Evolutionary conservation across 139 green algal genomes (phyloP).

Genomic region (Chlamydomonas sphaeroides): DNA sequence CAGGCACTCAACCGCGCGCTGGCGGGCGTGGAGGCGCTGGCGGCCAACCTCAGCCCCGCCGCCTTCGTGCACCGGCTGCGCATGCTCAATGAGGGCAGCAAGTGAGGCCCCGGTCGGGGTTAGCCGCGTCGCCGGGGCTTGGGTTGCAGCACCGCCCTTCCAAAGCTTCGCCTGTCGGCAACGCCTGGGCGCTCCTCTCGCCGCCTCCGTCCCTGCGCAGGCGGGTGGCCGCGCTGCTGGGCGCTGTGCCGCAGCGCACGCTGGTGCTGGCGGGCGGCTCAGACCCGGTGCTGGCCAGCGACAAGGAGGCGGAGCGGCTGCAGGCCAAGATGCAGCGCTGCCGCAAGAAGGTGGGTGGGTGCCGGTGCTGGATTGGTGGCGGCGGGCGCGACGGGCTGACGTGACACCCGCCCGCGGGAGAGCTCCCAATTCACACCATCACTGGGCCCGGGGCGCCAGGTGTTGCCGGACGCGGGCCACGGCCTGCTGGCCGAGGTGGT

Average conservation of each 20-base stretch:
- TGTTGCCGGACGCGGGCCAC: slow-evolving; percentile 40
- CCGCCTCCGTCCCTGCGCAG: slow-evolving; percentile 1
- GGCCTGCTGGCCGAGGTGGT: slow-evolving; percentile 33
- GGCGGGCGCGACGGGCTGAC: no score
- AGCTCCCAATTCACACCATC: not conserved
- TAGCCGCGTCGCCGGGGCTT: no score
- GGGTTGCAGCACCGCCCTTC: no score
- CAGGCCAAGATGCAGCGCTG: slow-evolving; percentile 58
- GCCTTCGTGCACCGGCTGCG: slow-evolving; percentile 77
- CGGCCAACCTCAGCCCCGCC: slow-evolving; percentile 69
- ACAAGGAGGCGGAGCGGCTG: slow-evolving; percentile 64
- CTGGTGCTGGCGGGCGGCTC: slow-evolving; percentile 66
- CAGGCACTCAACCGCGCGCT: not conserved
- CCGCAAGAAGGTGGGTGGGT: slow-evolving; percentile 34
- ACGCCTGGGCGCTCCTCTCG: no score
- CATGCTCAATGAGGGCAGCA: slow-evolving; percentile 72
- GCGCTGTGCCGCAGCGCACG: slow-evolving; percentile 68
- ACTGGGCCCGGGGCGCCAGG: no score
- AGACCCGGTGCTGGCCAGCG: slow-evolving; percentile 61
- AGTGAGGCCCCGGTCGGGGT: no score
- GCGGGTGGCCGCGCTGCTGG: slow-evolving; percentile 59
- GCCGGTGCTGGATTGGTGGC: no score
- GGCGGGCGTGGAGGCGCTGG: slow-evolving; percentile 62
- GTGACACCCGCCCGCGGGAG: not conserved
- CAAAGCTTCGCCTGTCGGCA: no score